Base-by-base conservation (phyloP, 805 yeast genomes). In the Zygosaccharomyces kombuchaensis region DNA sequence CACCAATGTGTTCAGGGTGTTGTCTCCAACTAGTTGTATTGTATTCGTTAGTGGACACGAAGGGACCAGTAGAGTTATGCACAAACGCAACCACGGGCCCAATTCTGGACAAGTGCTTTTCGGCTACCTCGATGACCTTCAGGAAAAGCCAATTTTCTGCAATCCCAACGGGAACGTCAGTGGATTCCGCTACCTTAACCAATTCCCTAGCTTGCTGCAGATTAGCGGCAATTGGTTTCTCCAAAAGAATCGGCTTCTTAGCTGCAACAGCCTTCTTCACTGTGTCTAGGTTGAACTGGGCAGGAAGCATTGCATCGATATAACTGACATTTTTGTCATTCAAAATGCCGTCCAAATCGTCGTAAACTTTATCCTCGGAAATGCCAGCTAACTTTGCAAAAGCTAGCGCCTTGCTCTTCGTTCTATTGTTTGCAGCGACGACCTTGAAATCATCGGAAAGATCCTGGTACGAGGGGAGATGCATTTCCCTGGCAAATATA, bases 171-270 rank as follows among this genome's bases (percentile, higher is more conserved):
- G 93, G 90, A 21, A 87, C 58, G 23, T 79, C 79, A 13, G 90
- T 71, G 7, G 72, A 58, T 40, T 74, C 74, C 36, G 89, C 71
- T 37, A 91, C 60, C 50, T 78, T 65, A 34, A 90, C 96, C 46
- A 91, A 78, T 65, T 86, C 82, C 49, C 72, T 74, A 17, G 96
- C 97, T 63, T 88, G 95, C 9, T 72, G 77, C 57, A 91, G 65
- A 49, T 77, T 82, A 32, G 96, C 95, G 27, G 97, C 93, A 62
- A 91, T 82, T 53, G 98, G 98, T 69, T 91, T 91, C 65, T 91
- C 98, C 58, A 91, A 67, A 31, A 80, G 73, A 37, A 90, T 73
- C 47, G 96, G 93, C 69, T 90, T 91, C 41, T 80, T 78, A 55
- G 84, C 76, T 40, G 77, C 74, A 44, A 87, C 71, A 2, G 95